Percentiles rank a stretch among this genome's conserved stretches.
Evolutionary conservation across 306 rosid genomes (phyloP).

Genomic region (Oemleria cerasiformis): DNA sequence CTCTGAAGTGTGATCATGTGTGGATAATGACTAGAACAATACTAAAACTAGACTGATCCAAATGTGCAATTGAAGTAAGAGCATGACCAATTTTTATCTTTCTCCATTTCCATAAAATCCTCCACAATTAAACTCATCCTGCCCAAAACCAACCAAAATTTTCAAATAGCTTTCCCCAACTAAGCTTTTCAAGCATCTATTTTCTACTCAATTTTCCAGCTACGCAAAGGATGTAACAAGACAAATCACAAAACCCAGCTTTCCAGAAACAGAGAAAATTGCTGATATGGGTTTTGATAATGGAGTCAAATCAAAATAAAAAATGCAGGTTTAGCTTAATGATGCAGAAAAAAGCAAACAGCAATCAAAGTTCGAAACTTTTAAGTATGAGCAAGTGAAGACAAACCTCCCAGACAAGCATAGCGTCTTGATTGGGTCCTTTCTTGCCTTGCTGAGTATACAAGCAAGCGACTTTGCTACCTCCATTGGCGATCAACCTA

Average conservation of each 20-base stretch:
- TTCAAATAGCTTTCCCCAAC: neutral
- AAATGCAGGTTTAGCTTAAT: neutral
- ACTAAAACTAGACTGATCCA: neutral
- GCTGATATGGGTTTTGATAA: neutral
- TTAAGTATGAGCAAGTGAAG: neutral
- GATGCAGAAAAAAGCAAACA: neutral
- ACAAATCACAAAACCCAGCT: neutral
- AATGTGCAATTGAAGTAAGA: neutral
- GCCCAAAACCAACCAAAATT: neutral
- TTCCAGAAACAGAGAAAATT: neutral
- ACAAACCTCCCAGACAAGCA: conserved; percentile 52
- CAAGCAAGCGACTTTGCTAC: conserved; percentile 42
- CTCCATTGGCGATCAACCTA: conserved; percentile 31
- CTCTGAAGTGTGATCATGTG: neutral
- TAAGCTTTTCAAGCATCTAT: neutral
- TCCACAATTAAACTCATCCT: neutral
- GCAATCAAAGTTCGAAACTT: neutral
- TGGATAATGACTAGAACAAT: neutral
- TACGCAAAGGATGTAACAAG: neutral
- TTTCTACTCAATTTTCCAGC: neutral
- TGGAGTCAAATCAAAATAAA: conserved; percentile 9
- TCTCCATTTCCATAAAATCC: neutral
- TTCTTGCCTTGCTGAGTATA: conserved; percentile 56
- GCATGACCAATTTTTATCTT: neutral
- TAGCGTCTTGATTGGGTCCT: conserved; percentile 58